Evolutionary conservation across 148 eudicot species (phyloP), one percentile per base, ranked within the genome.

Genomic region (Spergularia bocconei): DNA sequence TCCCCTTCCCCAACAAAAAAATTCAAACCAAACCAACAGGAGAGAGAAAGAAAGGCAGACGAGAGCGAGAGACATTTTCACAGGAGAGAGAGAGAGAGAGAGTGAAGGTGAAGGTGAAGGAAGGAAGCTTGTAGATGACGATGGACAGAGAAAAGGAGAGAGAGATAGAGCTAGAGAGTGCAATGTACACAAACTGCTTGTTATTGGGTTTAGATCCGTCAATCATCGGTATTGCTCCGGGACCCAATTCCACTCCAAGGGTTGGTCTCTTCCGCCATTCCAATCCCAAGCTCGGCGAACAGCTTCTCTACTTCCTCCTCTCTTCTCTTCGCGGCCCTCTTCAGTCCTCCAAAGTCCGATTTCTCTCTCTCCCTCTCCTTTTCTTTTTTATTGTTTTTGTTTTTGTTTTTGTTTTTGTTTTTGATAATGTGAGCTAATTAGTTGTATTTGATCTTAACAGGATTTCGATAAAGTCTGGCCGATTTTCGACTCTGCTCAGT

Each of bases 381-480:
- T 62, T 12, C 23, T 29, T 50, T 67, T 56, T 38, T n/a, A n/a
- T n/a, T n/a, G n/a, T n/a, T n/a, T n/a, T n/a, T n/a, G n/a, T n/a
- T n/a, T 20, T 6, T 21, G 17, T 11, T 13, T 39, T 13, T 36
- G 67, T 1, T 23, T 67, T 56, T 62, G 15, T n/a, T 36, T 58
- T 54, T 54, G 47, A 16, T 70, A 2, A 52, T 39, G 67, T 13
- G 56, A 5, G 12, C 21, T 52, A 2, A 11, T 71, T 80, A 33
- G 77, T 25, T 19, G 1, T 59, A 19, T 58, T 79, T 62, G 87
- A 83, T 83, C 76, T 77, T 48, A 29, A 6, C 83, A 94, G 99
- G 97, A 95, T 77, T 95, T 95, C 50, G 99, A 95, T 78, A 92
- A 89, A 78, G 99, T 95, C 50, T 92, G 99, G 99, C 99, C 99